These are phyloP conservation scores for Penicillium alfredii DNA, from an alignment of 495 filamentous ascomycete species.

Conservation along the genomic window DNA sequence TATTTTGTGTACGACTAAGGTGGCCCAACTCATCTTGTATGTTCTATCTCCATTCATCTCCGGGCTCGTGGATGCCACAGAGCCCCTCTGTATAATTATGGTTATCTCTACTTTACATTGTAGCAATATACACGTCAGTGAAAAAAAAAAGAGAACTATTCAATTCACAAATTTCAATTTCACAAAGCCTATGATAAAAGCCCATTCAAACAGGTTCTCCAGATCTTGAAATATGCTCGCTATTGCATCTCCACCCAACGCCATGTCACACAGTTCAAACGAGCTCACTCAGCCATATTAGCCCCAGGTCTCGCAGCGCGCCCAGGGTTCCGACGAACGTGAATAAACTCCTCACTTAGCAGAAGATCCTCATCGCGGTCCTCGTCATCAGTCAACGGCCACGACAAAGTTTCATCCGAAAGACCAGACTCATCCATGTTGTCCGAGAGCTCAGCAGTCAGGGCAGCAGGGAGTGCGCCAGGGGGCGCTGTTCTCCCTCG, in stretches of 20 bases:
- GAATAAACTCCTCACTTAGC: neutral
- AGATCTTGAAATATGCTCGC: too few species aligned
- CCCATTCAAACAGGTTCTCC: neutral
- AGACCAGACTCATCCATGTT: too few species aligned
- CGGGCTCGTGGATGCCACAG: neutral
- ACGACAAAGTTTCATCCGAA: neutral
- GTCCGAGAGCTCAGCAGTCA: too few species aligned
- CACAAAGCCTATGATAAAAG: neutral
- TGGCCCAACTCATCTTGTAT: neutral
- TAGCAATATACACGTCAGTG: too few species aligned
- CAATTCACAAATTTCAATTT: too few species aligned
- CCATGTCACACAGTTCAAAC: too few species aligned
- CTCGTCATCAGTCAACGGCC: neutral
- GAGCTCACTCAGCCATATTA: conserved; percentile 3
- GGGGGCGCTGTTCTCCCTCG: too few species aligned
- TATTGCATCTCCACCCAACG: too few species aligned
- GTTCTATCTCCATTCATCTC: conserved; percentile 12
- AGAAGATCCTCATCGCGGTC: neutral
- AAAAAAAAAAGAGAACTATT: too few species aligned
- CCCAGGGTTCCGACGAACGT: conserved; percentile 7
- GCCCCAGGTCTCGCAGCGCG: conserved; percentile 5
- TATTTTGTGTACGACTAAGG: too few species aligned
- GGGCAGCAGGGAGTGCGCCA: too few species aligned
- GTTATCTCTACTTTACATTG: neutral
- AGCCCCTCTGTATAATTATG: neutral